These are phyloP conservation scores for Powellomyces hirtus DNA, from an alignment of 192 early-diverging fungal genomes.

Conservation along the genomic window DNA sequence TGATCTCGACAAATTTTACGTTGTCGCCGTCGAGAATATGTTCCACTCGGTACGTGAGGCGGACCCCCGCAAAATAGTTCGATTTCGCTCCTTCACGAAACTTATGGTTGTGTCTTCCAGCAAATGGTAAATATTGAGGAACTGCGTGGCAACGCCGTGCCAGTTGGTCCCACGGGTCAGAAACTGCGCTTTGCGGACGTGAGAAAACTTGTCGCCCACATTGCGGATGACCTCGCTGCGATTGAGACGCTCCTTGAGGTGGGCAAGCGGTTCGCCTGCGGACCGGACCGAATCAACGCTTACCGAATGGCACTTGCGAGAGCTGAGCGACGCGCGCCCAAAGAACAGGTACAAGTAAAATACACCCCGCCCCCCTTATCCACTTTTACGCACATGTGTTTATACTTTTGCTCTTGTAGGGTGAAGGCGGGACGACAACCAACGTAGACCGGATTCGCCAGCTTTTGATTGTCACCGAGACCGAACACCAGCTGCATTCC, in stretches of 20 bases:
- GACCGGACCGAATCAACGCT: conserved; percentile 59
- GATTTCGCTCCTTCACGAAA: background rate
- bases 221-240: conserved; percentile 49
- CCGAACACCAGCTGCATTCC: conserved; percentile 40
- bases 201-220: conserved; percentile 52
- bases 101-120: too few relatives aligned
- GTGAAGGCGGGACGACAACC: background rate
- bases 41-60: too few relatives aligned
- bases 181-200: conserved; percentile 42
- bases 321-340: conserved; percentile 27
- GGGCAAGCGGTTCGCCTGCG: conserved; percentile 56
- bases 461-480: conserved; percentile 36
- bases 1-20: conserved; percentile 62
- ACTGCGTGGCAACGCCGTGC: background rate
- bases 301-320: conserved; percentile 56
- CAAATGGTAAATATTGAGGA: too few relatives aligned
- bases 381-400: too few relatives aligned
- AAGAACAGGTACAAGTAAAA: background rate
- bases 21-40: conserved; percentile 56
- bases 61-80: background rate
- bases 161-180: background rate
- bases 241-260: conserved; percentile 53
- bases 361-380: too few relatives aligned
- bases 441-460: background rate
- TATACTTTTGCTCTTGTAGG: too few relatives aligned